Conservation (phyloP, 2,329 filamentous ascomycete species). For the Calycina marina region DNA sequence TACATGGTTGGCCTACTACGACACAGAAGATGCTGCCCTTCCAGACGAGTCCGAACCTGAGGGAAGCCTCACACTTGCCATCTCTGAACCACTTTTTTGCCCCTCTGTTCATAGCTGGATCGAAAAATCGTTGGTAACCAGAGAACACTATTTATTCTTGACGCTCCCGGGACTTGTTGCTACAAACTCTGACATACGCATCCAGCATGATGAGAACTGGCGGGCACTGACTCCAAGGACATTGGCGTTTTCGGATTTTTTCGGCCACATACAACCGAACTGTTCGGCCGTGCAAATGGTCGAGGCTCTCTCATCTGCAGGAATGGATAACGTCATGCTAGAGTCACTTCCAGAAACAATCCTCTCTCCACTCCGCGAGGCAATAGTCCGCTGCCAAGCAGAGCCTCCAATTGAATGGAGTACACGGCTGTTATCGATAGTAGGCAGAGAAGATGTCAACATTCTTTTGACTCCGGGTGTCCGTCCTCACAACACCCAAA, state of each 20-base stretch:
- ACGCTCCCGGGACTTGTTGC: slow-evolving; percentile 34
- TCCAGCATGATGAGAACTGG: slow-evolving; percentile 14
- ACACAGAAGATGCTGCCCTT: slow-evolving; percentile 40
- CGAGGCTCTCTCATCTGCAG: slow-evolving; percentile 57
- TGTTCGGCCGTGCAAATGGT: slow-evolving; percentile 48
- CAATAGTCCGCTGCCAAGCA: slow-evolving; percentile 72
- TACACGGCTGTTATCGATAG: slow-evolving; percentile 53
- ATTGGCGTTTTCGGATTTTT: slow-evolving; percentile 53
- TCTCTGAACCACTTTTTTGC: slow-evolving; percentile 36
- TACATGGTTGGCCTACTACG: slow-evolving; percentile 46
- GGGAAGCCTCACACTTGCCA: slow-evolving; percentile 14
- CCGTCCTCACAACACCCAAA: slow-evolving; percentile 14
- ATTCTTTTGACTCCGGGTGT: slow-evolving; percentile 41
- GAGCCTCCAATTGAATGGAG: slow-evolving; percentile 68
- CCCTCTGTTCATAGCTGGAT: slow-evolving; percentile 45
- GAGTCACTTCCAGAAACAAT: slow-evolving; percentile 78
- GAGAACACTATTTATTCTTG: slow-evolving; percentile 27
- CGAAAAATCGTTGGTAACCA: slow-evolving; percentile 24
- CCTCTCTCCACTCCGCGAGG: slow-evolving; percentile 67
- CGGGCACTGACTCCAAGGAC: slow-evolving; percentile 43
- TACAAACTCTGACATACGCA: slow-evolving; percentile 10
- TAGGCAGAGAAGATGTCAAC: slow-evolving; percentile 71
- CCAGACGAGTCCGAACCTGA: slow-evolving; percentile 38
- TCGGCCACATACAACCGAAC: slow-evolving; percentile 38
- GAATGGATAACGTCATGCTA: slow-evolving; percentile 51